Base-by-base conservation (phyloP, 495 filamentous ascomycete species). In the Xylaria sp. region DNA sequence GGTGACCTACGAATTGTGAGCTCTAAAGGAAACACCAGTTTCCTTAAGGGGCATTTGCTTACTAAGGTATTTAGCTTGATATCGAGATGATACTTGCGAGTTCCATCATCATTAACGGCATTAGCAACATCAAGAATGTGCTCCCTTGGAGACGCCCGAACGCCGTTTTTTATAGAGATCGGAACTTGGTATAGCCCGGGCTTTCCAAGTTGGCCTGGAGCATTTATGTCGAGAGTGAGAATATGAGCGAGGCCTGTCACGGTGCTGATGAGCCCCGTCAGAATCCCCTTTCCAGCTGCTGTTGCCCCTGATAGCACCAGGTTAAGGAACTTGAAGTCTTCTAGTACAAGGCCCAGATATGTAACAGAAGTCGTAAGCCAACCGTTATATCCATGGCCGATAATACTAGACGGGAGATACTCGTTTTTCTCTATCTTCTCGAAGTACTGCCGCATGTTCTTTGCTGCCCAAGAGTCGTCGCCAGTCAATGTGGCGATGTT, bases 11-110 rank as follows among this genome's bases (percentile, higher is more conserved):
- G 5, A 2, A 37, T 9, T 15, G 44, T 67, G 82, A 84, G 33
- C 87, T 82, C 12, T 83, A 82, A 0, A 83, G 69, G 1, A 81
- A 78, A 67, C 71, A 83, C 7, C 82, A 19, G 29, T 21, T 24
- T 80, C 66, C 21, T 67, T 70, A 40, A 59, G 35, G 77, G 26
- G 0, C 40, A 24, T 5, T 24, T 1, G 35, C 48, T 40, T 67
- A 67, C 64, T 14, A 89, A 82, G 55, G 83, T 86, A 73, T 91
- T 85, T 0, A 86, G 82, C 26, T 83, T 81, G 24, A 92, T 82
- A 35, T 89, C 86, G 1, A 92, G 82, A 0, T 81, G 82, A 71
- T 91, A 90, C 73, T 84, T 86, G 75, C 85, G 83, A 14, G 76
- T 79, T 43, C 88, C 88, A 67, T 89, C 82, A 0, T 72, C 68